These are phyloP conservation scores for Dichotomocladium elegans DNA, from an alignment of 371 early-diverging fungal species.

Conservation along the genomic window DNA sequence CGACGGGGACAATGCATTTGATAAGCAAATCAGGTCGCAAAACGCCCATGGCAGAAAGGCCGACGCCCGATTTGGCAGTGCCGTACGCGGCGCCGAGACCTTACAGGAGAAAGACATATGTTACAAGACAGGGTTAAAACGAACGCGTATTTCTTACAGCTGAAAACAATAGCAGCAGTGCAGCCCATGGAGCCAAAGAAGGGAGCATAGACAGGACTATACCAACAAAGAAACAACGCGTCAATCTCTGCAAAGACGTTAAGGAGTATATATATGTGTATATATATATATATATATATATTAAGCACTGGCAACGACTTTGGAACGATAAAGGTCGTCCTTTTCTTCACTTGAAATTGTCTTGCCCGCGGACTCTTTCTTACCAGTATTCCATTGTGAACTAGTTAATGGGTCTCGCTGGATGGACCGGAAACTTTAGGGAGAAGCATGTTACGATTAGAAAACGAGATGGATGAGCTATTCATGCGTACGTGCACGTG, in stretches of 20 bases:
- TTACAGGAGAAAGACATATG: conserved; percentile 16
- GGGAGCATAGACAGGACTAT: conserved; percentile 93
- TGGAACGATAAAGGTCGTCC: too few relatives aligned
- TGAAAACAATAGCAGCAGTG: conserved; percentile 93
- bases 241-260: conserved; percentile 1
- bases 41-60: conserved; percentile 93
- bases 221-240: conserved; percentile 1
- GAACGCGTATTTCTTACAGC: conserved; percentile 69
- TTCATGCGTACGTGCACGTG: too few relatives aligned
- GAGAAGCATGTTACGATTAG: too few relatives aligned
- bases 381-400: too few relatives aligned
- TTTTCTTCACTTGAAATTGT: too few relatives aligned
- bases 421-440: too few relatives aligned
- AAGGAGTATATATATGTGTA: too few relatives aligned
- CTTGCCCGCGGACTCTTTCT: too few relatives aligned
- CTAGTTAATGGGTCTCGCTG: too few relatives aligned
- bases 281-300: too few relatives aligned
- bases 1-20: conserved; percentile 89
- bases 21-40: conserved; percentile 93
- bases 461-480: too few relatives aligned
- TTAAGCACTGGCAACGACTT: too few relatives aligned
- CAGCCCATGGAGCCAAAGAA: conserved; percentile 97
- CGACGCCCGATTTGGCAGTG: conserved; percentile 96
- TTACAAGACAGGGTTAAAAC: background rate
- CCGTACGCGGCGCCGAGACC: conserved; percentile 96